These are phyloP conservation scores for Aspergillus sp. DNA, from an alignment of 2,329 filamentous ascomycete genomes.

Conservation along the genomic window DNA sequence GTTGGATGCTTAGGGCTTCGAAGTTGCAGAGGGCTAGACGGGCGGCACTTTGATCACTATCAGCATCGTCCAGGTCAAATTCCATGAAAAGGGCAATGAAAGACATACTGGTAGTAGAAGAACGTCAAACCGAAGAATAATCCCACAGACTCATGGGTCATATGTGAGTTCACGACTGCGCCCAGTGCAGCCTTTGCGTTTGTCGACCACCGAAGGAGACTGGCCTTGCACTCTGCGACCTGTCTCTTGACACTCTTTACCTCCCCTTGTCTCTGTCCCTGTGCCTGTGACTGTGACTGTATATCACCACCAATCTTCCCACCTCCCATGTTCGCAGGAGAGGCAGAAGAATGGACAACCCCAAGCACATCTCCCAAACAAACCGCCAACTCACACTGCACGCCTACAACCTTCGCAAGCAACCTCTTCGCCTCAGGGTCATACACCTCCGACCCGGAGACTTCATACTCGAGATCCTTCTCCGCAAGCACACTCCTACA, in stretches of 20 bases:
- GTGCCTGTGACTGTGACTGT: background rate
- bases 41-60: background rate
- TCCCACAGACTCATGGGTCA: background rate
- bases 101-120: slow-evolving; percentile 5
- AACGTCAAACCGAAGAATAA: slow-evolving; percentile 4
- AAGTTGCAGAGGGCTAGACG: slow-evolving; percentile 7
- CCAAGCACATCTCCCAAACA: background rate
- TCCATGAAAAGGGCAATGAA: too few species aligned
- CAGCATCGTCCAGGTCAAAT: too few species aligned
- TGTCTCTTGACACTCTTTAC: background rate
- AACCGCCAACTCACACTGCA: slow-evolving; percentile 2
- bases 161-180: background rate
- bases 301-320: background rate
- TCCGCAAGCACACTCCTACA: background rate
- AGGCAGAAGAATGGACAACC: background rate
- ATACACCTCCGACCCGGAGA: slow-evolving; percentile 6
- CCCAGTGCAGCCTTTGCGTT: slow-evolving; percentile 3
- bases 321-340: background rate
- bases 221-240: background rate
- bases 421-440: slow-evolving; percentile 1
- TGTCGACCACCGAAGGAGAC: slow-evolving; percentile 1
- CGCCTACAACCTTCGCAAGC: background rate
- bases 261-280: too few species aligned
- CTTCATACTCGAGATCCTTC: slow-evolving; percentile 2
- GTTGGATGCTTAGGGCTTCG: slow-evolving; percentile 1